These are phyloP conservation scores for Sphagnum fallax DNA, from an alignment of 228 moss, liverwort and hornwort species.

Conservation along the genomic window DNA sequence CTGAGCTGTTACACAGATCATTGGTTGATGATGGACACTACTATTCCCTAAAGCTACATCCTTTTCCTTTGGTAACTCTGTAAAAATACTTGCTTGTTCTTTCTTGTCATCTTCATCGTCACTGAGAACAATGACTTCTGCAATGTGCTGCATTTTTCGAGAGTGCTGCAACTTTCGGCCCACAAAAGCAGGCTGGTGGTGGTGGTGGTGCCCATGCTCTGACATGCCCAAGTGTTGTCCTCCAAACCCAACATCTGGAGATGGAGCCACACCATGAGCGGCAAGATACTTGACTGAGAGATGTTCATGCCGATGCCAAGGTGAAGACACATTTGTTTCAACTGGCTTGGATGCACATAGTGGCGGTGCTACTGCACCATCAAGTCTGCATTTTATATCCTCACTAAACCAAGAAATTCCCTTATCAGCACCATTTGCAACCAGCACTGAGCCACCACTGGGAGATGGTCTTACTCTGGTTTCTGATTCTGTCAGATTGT, in stretches of 20 bases:
- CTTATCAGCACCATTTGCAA: conserved; percentile 12
- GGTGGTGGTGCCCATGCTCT: conserved; percentile 7
- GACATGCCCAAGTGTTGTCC: neutral
- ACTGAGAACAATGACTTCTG: conserved; percentile 37
- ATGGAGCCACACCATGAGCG: neutral
- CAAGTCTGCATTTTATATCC: no score
- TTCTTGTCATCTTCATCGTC: conserved; percentile 42
- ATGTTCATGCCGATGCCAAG: neutral
- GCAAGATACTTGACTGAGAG: neutral
- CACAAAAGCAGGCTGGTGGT: conserved; percentile 4
- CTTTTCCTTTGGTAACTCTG: conserved; percentile 20
- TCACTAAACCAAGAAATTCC: neutral
- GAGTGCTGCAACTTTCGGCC: conserved; percentile 6
- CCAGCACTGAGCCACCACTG: conserved; percentile 10
- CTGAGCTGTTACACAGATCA: conserved; percentile 7
- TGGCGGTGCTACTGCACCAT: no score
- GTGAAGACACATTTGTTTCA: neutral
- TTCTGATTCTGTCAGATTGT: neutral
- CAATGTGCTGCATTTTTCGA: neutral
- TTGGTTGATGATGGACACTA: neutral
- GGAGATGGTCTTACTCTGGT: no score
- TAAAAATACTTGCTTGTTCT: conserved; percentile 4
- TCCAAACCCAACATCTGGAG: neutral
- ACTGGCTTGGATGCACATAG: neutral
- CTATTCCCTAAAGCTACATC: conserved; percentile 3